These are phyloP conservation scores for Hypoxylon cercidicola DNA, from an alignment of 495 filamentous ascomycete species.

Conservation along the genomic window DNA sequence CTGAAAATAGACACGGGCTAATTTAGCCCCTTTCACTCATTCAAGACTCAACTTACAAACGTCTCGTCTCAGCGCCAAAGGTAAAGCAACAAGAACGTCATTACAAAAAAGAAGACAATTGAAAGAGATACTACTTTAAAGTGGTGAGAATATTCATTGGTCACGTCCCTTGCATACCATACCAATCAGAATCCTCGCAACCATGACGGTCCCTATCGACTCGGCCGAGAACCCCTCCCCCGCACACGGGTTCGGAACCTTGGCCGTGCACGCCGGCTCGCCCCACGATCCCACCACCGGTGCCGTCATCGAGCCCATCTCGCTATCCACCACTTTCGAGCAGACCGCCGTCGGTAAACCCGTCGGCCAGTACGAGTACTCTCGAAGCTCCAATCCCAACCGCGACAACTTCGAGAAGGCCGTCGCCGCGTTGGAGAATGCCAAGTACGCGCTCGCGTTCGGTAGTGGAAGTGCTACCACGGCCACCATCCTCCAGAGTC, in stretches of 20 bases:
- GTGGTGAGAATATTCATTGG: not conserved
- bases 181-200: slow-evolving; percentile 9
- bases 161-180: not conserved
- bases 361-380: slow-evolving; percentile 89
- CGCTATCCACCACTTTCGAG: slow-evolving; percentile 92
- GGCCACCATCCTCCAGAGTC: slow-evolving; percentile 89
- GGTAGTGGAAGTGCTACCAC: slow-evolving; percentile 95
- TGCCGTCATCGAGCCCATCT: slow-evolving; percentile 95
- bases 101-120: not conserved
- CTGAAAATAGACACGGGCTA: slow-evolving; percentile 23
- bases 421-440: slow-evolving; percentile 90
- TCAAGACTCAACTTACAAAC: not conserved
- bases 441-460: slow-evolving; percentile 93
- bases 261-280: slow-evolving; percentile 92
- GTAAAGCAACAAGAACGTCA: too few species aligned
- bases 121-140: not conserved
- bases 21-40: slow-evolving; percentile 21
- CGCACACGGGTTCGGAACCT: slow-evolving; percentile 79
- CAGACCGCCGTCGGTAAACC: slow-evolving; percentile 87
- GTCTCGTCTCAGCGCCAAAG: too few species aligned
- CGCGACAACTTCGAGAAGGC: slow-evolving; percentile 92
- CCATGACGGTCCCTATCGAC: slow-evolving; percentile 54
- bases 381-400: slow-evolving; percentile 91
- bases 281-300: slow-evolving; percentile 91
- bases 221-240: slow-evolving; percentile 57